Percentiles rank a stretch among this genome's conserved stretches.
These are phyloP conservation scores for Trichoderma asperellum DNA, from an alignment of 2,329 filamentous ascomycete species.

Conservation along the genomic window DNA sequence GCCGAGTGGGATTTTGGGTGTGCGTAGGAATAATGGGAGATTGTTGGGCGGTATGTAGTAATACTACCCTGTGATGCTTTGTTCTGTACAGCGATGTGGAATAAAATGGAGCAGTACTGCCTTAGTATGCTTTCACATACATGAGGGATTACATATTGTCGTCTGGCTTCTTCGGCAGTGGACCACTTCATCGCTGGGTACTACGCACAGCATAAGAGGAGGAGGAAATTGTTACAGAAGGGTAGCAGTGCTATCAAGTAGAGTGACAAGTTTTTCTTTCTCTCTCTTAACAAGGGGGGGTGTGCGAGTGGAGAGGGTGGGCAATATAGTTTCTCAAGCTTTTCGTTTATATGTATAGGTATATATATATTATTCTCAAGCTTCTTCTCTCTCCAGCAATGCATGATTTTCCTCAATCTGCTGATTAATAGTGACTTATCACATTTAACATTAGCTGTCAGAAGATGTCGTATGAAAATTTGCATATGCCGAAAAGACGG, in stretches of 20 bases:
- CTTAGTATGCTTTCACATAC: background rate
- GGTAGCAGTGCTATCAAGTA: background rate
- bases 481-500: background rate
- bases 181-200: background rate
- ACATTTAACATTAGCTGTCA: background rate
- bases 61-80: background rate
- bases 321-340: background rate
- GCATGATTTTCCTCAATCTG: conserved; percentile 15
- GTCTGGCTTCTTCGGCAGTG: background rate
- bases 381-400: background rate
- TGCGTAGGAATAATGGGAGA: background rate
- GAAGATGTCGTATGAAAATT: background rate
- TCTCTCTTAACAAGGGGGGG: background rate
- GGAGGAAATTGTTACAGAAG: background rate
- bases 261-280: background rate
- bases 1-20: conserved; percentile 2
- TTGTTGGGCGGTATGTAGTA: background rate
- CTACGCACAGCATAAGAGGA: background rate
- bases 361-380: background rate
- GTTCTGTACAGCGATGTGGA: background rate
- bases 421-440: conserved; percentile 23
- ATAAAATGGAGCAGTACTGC: background rate
- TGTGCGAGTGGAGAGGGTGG: background rate
- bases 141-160: background rate
- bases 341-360: background rate